phyloP scores from a whole-genome alignment of 2,329 filamentous ascomycete genomes.

The Sporothrix luriei region DNA sequence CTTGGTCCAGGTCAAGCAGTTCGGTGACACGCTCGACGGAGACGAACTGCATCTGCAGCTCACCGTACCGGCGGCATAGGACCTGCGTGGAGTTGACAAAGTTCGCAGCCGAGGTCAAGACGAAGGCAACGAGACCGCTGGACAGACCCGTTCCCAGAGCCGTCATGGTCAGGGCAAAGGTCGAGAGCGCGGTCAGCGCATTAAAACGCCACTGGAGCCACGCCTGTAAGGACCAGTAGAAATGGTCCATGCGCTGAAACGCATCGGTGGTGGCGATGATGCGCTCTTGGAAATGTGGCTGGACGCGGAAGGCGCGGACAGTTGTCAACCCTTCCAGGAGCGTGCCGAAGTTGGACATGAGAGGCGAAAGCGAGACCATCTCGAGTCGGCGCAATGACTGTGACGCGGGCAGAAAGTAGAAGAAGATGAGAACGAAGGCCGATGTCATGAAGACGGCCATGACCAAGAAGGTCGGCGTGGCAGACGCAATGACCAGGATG shows the following conservation, averaged over 20 bases:
- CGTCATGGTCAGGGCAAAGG: constrained; percentile 71
- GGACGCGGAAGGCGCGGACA: constrained; percentile 78
- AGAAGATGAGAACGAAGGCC: constrained; percentile 73
- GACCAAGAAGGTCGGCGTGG: constrained; percentile 74
- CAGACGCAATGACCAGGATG: constrained; percentile 74
- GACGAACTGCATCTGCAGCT: constrained; percentile 89
- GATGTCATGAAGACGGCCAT: constrained; percentile 70
- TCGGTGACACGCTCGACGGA: constrained; percentile 86
- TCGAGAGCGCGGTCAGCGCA: constrained; percentile 69
- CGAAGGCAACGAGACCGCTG: constrained; percentile 79
- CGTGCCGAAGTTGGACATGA: constrained; percentile 91
- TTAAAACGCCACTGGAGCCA: constrained; percentile 85
- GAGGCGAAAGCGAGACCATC: constrained; percentile 83
- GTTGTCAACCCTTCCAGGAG: constrained; percentile 84
- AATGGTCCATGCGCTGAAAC: constrained; percentile 94
- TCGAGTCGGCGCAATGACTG: constrained; percentile 82
- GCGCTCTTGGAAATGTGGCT: constrained; percentile 75
- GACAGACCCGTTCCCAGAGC: constrained; percentile 75
- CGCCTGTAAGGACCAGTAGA: constrained; percentile 86
- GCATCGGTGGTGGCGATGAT: constrained; percentile 81
- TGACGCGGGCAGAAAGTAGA: constrained; percentile 77
- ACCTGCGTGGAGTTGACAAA: constrained; percentile 71
- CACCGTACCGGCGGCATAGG: constrained; percentile 78
- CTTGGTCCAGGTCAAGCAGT: constrained; percentile 75
- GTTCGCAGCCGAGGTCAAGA: constrained; percentile 70